Conservation (phyloP, 176 grass and related monocot species). For the Otatea glauca region DNA sequence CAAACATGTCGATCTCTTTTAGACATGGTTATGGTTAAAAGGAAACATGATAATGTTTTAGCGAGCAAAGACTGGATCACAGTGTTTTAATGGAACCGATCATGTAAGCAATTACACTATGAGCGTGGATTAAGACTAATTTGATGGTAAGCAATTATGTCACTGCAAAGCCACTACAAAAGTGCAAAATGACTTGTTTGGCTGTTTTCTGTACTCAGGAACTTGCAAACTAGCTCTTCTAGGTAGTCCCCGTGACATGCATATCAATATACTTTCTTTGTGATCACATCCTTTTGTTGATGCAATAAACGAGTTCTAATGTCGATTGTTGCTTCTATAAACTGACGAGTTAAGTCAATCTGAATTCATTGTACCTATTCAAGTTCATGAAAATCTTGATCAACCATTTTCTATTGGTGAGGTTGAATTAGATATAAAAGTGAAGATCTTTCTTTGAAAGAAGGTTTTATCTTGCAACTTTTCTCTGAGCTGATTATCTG, state of each 20-base stretch:
- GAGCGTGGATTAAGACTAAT: not conserved
- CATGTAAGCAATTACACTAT: not conserved
- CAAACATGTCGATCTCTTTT: not conserved
- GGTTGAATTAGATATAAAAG: slow-evolving; percentile 94
- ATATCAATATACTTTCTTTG: not conserved
- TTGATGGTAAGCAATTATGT: slow-evolving; percentile 13
- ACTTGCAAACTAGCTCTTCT: not conserved
- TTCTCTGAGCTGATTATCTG: not conserved
- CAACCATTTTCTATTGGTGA: slow-evolving; percentile 74
- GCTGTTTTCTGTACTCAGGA: not conserved
- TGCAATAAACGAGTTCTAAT: not conserved
- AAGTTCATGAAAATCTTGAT: slow-evolving; percentile 81
- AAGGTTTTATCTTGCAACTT: slow-evolving; percentile 51
- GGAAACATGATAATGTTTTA: not conserved
- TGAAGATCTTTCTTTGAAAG: slow-evolving; percentile 80
- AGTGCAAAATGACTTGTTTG: slow-evolving; percentile 23
- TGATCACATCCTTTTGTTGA: not conserved
- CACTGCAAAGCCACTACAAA: not conserved
- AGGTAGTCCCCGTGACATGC: slow-evolving; percentile 21
- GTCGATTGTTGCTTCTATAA: slow-evolving; percentile 2
- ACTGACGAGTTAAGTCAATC: slow-evolving; percentile 65
- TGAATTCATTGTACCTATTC: slow-evolving; percentile 85
- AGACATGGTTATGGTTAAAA: not conserved
- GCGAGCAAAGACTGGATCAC: not conserved
- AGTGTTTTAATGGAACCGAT: not conserved